Conservation (phyloP, 2,329 filamentous ascomycete species). For the Aquanectria penicillioides region DNA sequence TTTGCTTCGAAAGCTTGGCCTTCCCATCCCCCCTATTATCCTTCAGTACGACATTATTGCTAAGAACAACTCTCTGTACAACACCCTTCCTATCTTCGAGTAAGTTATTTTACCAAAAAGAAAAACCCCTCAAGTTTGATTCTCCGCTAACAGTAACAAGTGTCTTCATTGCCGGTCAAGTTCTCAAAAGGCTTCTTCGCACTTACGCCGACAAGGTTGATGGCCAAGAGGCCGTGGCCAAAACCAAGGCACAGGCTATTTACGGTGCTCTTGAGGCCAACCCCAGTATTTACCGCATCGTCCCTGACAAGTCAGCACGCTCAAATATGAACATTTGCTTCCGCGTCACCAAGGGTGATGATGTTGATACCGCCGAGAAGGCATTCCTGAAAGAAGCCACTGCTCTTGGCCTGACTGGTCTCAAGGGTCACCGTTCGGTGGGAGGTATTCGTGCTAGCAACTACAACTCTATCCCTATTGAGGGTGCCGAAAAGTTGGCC, state of each 20-base stretch:
- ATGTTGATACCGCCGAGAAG: conserved; percentile 78
- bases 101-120: conserved; percentile 50
- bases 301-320: conserved; percentile 78
- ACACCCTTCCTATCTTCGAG: conserved; percentile 94
- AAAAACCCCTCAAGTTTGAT: background rate
- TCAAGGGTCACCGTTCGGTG: conserved; percentile 90
- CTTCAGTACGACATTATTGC: conserved; percentile 85
- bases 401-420: conserved; percentile 74
- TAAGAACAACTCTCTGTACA: conserved; percentile 96
- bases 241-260: conserved; percentile 79
- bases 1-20: conserved; percentile 76
- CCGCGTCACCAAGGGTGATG: conserved; percentile 69
- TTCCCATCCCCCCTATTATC: conserved; percentile 83
- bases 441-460: conserved; percentile 78
- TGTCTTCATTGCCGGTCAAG: conserved; percentile 89
- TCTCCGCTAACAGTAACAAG: conserved; percentile 51
- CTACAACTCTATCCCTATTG: conserved; percentile 84
- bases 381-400: conserved; percentile 80
- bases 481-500: conserved; percentile 74
- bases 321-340: conserved; percentile 98
- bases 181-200: conserved; percentile 79
- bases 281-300: conserved; percentile 77
- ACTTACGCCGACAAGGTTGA: conserved; percentile 75
- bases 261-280: conserved; percentile 82
- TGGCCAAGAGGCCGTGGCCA: conserved; percentile 78